Base-by-base conservation (phyloP, 495 filamentous ascomycete genomes). In the Hyaloscypha hepaticicola region DNA sequence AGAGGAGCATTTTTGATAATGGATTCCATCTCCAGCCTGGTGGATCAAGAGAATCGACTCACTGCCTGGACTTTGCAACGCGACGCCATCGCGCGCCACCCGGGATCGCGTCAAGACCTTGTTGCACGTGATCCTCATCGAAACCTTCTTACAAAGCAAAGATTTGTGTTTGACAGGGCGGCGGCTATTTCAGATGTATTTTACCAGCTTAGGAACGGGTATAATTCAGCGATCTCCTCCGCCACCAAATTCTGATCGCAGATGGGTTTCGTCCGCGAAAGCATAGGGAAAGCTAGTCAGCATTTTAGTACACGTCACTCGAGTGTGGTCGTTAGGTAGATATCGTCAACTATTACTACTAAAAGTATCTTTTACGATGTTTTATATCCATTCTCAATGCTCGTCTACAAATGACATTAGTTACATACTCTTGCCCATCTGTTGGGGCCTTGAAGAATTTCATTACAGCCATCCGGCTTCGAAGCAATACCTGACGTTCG, bases 401-500 rank as follows among this genome's bases (percentile, higher is more conserved):
- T n/a, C n/a, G n/a, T n/a, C n/a, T 28, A 19, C 9, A 24, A 12
- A 28, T 57, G 25, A 4, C 45, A 11, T 45, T 48, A 7, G n/a
- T 59, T 9, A 9, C 16, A 11, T 33, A 21, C 45, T 59, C 56
- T 59, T 56, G 31, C 19, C 25, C 33, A 16, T n/a, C 22, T 56
- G 14, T 53, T 53, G 1, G 16, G 1, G 5, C 4, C n/a, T 26
- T 5, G 11, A 25, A 53, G 22, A 53, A 24, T 25, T 25, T 3
- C 27, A 24, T 31, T 26, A 21, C 9, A 56, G 28, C 25, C 28
- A 56, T 60, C 48, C 55, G 62, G 6, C 53, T 38, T 16, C 34
- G 51, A 49, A 22, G n/a, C 27, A 51, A 62, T 67, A 53, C 59
- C 52, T 6, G 27, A 22, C 16, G 22, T 41, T 22, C 28, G 21